Conservation (phyloP, 306 rosid species). For the Vigna hirtella region DNA sequence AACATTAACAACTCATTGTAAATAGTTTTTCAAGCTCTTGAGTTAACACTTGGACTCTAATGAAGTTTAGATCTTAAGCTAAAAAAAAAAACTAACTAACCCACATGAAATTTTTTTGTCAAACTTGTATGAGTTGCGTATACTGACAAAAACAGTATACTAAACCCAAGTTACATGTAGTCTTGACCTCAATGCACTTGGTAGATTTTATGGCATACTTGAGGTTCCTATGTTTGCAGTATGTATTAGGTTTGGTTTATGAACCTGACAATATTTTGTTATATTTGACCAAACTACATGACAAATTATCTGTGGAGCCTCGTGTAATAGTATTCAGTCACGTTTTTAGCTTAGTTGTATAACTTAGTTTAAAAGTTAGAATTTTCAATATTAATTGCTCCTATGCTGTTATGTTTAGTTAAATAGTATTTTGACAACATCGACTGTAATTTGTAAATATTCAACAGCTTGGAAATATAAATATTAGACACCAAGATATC, state of each 20-base stretch:
- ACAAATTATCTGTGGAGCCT: neutral
- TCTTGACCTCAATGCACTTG: neutral
- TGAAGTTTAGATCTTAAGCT: neutral
- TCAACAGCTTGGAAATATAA: constrained; percentile 21
- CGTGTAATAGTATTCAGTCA: neutral
- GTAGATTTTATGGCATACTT: neutral
- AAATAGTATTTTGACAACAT: neutral
- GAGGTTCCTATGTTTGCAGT: neutral
- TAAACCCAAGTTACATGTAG: neutral
- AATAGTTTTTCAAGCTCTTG: constrained; percentile 25
- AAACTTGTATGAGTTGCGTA: neutral
- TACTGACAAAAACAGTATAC: constrained; percentile 13
- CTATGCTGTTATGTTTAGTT: neutral
- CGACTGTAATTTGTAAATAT: constrained; percentile 5
- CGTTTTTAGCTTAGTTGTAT: neutral
- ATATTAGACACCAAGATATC: constrained; percentile 28
- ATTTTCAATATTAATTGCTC: constrained; percentile 1
- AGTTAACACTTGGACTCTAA: constrained; percentile 15
- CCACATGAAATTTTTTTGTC: neutral
- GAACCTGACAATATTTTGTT: constrained; percentile 16
- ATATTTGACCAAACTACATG: constrained; percentile 10
- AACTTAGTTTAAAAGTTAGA: constrained; percentile 11
- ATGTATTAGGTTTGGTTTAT: neutral
- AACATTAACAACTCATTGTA: constrained; percentile 17
- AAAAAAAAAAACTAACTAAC: neutral